Percentiles rank a stretch among this genome's conserved stretches.
phyloP scores from a whole-genome alignment of 441 rosid species.

The Lepidium campestre region DNA sequence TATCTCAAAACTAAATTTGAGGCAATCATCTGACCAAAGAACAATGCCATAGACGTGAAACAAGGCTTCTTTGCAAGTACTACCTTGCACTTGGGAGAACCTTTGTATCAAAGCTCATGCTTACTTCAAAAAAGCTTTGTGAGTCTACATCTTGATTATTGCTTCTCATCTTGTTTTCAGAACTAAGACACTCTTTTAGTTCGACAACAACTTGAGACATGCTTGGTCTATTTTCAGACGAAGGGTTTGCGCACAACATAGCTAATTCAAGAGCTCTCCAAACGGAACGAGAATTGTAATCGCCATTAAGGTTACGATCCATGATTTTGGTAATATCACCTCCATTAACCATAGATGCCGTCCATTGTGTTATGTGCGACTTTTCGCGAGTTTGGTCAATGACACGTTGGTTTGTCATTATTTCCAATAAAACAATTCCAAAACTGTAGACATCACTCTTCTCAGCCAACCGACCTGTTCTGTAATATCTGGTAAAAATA shows the following conservation, averaged over 20 bases:
- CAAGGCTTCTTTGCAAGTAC: neutral
- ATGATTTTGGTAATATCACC: neutral
- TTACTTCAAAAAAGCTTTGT: neutral
- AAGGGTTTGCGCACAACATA: neutral
- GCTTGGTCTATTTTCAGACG: neutral
- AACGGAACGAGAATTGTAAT: neutral
- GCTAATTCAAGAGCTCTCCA: conserved; percentile 2
- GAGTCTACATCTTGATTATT: neutral
- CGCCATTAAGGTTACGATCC: neutral
- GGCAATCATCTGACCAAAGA: neutral
- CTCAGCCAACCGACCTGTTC: neutral
- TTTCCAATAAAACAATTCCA: neutral
- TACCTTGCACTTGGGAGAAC: neutral
- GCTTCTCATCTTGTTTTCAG: neutral
- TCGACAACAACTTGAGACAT: neutral
- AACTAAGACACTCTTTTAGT: neutral
- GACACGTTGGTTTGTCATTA: neutral
- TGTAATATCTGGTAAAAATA: neutral
- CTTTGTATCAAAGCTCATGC: neutral
- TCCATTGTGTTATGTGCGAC: neutral
- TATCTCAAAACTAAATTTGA: neutral
- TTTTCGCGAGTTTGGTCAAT: neutral
- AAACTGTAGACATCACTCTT: neutral
- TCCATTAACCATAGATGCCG: neutral
- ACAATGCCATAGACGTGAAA: neutral